These are phyloP conservation scores for Pseudogymnoascus sp. DNA, from an alignment of 2,329 filamentous ascomycete genomes.

Conservation along the genomic window DNA sequence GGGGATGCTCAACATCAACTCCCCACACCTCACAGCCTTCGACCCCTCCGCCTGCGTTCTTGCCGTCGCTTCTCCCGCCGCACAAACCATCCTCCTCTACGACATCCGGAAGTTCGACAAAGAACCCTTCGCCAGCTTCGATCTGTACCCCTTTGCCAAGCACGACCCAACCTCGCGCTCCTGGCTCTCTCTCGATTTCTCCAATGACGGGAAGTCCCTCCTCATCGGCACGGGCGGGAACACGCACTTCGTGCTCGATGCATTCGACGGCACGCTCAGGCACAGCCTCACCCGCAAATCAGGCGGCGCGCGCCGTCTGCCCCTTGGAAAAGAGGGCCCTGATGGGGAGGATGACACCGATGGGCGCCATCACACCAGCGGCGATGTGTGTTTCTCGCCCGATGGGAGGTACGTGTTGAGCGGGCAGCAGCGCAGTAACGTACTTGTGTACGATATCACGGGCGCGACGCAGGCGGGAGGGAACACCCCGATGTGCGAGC, in stretches of 20 bases:
- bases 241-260: constrained; percentile 88
- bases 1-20: constrained; percentile 71
- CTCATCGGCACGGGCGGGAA: constrained; percentile 74
- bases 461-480: neutral
- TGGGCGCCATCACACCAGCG: constrained; percentile 36
- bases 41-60: constrained; percentile 90
- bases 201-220: constrained; percentile 85
- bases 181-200: constrained; percentile 92
- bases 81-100: constrained; percentile 77
- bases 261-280: constrained; percentile 74
- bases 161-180: constrained; percentile 29
- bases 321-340: constrained; percentile 39
- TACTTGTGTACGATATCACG: constrained; percentile 76
- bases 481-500: constrained; percentile 53
- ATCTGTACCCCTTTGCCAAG: constrained; percentile 44
- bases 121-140: constrained; percentile 78
- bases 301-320: constrained; percentile 44
- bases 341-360: constrained; percentile 15
- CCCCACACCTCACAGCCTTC: constrained; percentile 76
- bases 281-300: constrained; percentile 58
- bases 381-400: constrained; percentile 81
- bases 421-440: constrained; percentile 59
- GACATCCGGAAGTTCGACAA: constrained; percentile 92
- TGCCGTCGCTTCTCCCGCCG: constrained; percentile 74
- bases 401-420: constrained; percentile 85